Percentiles rank a stretch among this genome's conserved stretches.
Evolutionary conservation across 2,329 filamentous ascomycete species (phyloP).

Genomic region (Colletotrichum sp.): DNA sequence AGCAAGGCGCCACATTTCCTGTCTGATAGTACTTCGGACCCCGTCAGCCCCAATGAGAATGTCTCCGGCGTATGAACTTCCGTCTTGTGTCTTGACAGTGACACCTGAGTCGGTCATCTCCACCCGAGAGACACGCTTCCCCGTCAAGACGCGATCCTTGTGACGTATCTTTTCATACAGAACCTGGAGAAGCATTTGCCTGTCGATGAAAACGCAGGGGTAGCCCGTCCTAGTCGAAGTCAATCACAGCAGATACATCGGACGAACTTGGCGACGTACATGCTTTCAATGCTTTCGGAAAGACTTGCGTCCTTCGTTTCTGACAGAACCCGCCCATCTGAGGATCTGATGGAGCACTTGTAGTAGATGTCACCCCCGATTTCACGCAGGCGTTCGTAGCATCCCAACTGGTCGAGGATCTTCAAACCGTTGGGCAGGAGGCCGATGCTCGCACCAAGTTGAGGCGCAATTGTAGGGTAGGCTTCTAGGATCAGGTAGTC

Average conservation of each 20-base stretch:
- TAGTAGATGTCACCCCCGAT: slow-evolving; percentile 19
- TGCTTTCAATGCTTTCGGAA: background rate
- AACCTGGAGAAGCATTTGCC: slow-evolving; percentile 35
- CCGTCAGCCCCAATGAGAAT: slow-evolving; percentile 46
- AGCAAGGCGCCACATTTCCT: slow-evolving; percentile 30
- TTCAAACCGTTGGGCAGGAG: slow-evolving; percentile 44
- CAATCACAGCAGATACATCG: background rate
- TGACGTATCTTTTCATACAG: slow-evolving; percentile 37
- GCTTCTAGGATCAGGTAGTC: slow-evolving; percentile 55
- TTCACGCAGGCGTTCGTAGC: slow-evolving; percentile 30
- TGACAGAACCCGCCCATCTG: slow-evolving; percentile 18
- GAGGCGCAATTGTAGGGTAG: slow-evolving; percentile 42
- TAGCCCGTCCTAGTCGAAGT: slow-evolving; percentile 29
- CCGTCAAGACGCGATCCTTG: slow-evolving; percentile 25
- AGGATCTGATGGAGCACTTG: background rate
- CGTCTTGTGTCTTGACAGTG: slow-evolving; percentile 33
- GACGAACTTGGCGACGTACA: background rate
- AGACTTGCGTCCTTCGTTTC: background rate
- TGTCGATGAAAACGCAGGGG: slow-evolving; percentile 36
- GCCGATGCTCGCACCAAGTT: slow-evolving; percentile 52
- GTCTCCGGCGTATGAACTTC: slow-evolving; percentile 31
- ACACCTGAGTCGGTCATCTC: slow-evolving; percentile 19
- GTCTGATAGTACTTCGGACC: slow-evolving; percentile 39
- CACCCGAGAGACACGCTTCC: slow-evolving; percentile 8
- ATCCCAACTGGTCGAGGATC: slow-evolving; percentile 53